These are phyloP conservation scores for Bryoglossum gracile DNA, from an alignment of 495 filamentous ascomycete species.

Conservation along the genomic window DNA sequence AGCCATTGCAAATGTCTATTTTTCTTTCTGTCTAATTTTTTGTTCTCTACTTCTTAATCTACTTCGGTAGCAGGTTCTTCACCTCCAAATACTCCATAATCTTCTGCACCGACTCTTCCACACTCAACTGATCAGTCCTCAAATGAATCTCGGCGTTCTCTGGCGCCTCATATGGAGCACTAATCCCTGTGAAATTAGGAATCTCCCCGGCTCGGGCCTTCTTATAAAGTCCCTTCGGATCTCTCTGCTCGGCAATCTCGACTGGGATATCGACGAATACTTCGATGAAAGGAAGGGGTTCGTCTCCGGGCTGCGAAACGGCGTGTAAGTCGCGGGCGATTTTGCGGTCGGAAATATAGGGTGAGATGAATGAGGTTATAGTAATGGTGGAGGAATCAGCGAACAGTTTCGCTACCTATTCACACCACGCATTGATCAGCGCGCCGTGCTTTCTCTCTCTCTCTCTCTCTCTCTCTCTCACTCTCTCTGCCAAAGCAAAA, in stretches of 20 bases:
- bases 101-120: conserved; percentile 77
- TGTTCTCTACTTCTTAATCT: no score
- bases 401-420: conserved; percentile 89
- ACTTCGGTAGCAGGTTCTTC: conserved; percentile 31
- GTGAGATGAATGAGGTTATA: conserved; percentile 94
- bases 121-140: conserved; percentile 62
- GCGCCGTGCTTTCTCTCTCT: no score
- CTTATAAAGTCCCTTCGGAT: conserved; percentile 97
- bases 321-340: conserved; percentile 74
- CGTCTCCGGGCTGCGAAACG: conserved; percentile 40
- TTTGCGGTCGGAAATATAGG: conserved; percentile 78
- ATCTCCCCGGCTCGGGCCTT: conserved; percentile 89
- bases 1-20: background rate
- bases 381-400: conserved; percentile 82
- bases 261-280: conserved; percentile 84
- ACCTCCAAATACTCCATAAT: conserved; percentile 74
- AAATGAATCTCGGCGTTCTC: conserved; percentile 80
- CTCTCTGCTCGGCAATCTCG: conserved; percentile 84
- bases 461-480: no score
- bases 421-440: no score
- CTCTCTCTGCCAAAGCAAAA: no score
- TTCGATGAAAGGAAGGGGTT: conserved; percentile 79
- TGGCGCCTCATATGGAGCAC: conserved; percentile 88
- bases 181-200: conserved; percentile 94
- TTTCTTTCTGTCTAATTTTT: background rate